These are phyloP conservation scores for Canna indica DNA, from an alignment of 176 grass and related monocot species.

Conservation along the genomic window DNA sequence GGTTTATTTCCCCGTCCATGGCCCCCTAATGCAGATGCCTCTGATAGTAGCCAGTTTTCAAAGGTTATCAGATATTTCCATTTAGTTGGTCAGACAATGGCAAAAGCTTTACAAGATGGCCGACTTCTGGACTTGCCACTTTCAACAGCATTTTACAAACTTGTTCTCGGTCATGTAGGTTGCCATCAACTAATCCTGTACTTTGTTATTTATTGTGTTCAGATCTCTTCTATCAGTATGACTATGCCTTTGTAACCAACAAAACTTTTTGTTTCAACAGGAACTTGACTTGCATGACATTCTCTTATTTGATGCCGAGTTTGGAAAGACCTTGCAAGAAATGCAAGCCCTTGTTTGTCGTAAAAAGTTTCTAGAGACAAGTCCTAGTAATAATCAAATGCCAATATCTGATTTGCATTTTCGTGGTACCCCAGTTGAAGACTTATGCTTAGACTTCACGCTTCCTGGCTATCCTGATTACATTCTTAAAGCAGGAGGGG, in stretches of 20 bases:
- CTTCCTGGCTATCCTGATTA: slow-evolving; percentile 86
- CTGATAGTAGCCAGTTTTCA: slow-evolving; percentile 55
- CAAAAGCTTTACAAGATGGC: slow-evolving; percentile 92
- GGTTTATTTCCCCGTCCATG: slow-evolving; percentile 81
- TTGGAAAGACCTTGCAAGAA: slow-evolving; percentile 85
- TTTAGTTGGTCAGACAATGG: slow-evolving; percentile 59
- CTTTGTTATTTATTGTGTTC: slow-evolving; percentile 1
- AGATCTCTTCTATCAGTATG: neutral
- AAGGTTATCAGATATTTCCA: slow-evolving; percentile 72
- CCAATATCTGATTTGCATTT: slow-evolving; percentile 39
- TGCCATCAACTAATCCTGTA: neutral
- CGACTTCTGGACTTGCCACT: slow-evolving; percentile 73
- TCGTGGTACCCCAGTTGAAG: slow-evolving; percentile 55
- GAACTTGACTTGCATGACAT: slow-evolving; percentile 84
- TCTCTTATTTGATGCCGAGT: slow-evolving; percentile 59
- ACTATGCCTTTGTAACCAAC: neutral
- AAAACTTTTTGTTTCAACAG: slow-evolving; percentile 24
- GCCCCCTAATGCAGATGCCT: slow-evolving; percentile 40
- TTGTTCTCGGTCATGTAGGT: slow-evolving; percentile 70
- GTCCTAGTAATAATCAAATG: slow-evolving; percentile 25
- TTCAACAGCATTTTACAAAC: slow-evolving; percentile 78
- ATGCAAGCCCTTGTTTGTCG: slow-evolving; percentile 54
- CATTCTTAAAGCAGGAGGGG: slow-evolving; percentile 58
- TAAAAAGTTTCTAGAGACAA: slow-evolving; percentile 39
- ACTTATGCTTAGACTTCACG: slow-evolving; percentile 72